Evolutionary conservation across 2,329 filamentous ascomycete species (phyloP), one percentile per base, ranked within the genome.

Genomic region (Zymoseptoria passerinii): DNA sequence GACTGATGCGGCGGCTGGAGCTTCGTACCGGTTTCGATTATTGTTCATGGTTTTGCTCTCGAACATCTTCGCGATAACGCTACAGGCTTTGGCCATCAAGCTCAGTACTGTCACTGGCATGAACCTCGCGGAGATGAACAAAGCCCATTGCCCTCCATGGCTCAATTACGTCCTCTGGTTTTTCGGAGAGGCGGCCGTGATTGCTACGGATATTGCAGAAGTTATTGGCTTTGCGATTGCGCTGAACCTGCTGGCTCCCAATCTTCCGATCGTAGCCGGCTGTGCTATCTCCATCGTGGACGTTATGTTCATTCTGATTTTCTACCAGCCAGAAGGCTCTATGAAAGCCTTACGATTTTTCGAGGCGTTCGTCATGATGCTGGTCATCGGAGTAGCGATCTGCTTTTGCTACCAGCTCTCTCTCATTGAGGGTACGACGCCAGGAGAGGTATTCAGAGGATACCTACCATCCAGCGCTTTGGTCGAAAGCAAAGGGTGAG

Each of bases 191-290:
- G 75, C 73, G 27, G 81, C 81, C 4, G 82, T 83, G 61, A 82
- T 83, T 58, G 81, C 81, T 13, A 83, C 81, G 3, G 81, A 83
- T 66, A 82, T 83, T 66, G 81, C 81, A 16, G 81, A 83, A 67
- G 85, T 88, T 19, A 88, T 89, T 63, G 86, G 86, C 54, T 87
- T 84, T 18, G 86, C 86, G 10, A 88, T 89, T 62, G 85, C 83
- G 1, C 74, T 89, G 53, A 88, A 88, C 63, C 75, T 89, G 13
- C 76, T 89, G 48, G 64, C 57, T 2, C 78, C 85, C 20, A 75
- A 82, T 58, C 75, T 89, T 4, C 85, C 86, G 0, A 75, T 89
- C 8, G 83, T 88, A 0, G 85, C 82, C 1, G 86, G 85, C 16
- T 88, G 85, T 63, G 85, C 84, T 18, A 76, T 89, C 40, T 87